A percentile compares a stretch with the other conserved stretches of the same genome.
phyloP scores from a whole-genome alignment of 2,329 filamentous ascomycete species.

The Arachnomyces sp. region DNA sequence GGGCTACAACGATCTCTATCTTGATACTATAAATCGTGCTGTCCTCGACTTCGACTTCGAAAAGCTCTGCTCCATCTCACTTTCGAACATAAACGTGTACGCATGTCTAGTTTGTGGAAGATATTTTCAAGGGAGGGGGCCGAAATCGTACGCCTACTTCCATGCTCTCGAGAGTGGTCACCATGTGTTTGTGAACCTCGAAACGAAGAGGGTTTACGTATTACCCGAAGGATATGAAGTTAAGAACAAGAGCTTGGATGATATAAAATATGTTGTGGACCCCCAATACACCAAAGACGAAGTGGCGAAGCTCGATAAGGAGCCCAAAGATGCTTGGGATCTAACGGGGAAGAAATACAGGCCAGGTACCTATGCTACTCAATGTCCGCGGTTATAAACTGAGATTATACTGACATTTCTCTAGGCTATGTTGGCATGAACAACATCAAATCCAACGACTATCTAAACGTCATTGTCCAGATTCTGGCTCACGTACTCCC shows the following conservation, averaged over 20 bases:
- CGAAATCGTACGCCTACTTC: constrained; percentile 94
- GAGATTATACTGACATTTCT: constrained; percentile 1
- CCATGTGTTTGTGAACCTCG: constrained; percentile 98
- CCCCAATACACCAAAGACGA: constrained; percentile 75
- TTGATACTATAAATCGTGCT: constrained; percentile 90
- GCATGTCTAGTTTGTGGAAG: constrained; percentile 96
- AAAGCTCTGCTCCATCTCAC: constrained; percentile 89
- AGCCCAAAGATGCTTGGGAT: constrained; percentile 58
- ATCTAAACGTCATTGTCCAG: constrained; percentile 91
- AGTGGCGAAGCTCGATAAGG: constrained; percentile 69
- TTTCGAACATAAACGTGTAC: constrained; percentile 98
- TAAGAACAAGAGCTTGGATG: constrained; percentile 84
- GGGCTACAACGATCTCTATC: constrained; percentile 91
- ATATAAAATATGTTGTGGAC: constrained; percentile 97
- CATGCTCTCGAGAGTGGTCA: constrained; percentile 92
- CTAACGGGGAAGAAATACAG: constrained; percentile 77
- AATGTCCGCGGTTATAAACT: background rate
- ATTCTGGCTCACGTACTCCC: constrained; percentile 83
- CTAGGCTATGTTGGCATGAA: constrained; percentile 91
- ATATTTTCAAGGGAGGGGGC: constrained; percentile 90
- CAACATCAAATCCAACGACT: constrained; percentile 99
- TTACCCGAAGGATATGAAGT: constrained; percentile 96
- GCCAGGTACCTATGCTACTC: constrained; percentile 46
- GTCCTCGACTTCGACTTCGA: constrained; percentile 98
- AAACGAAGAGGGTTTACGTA: constrained; percentile 43